A percentile compares a stretch with the other conserved stretches of the same genome.
Conservation (phyloP, 345 rosid genomes). For the Limnanthes douglasii region DNA sequence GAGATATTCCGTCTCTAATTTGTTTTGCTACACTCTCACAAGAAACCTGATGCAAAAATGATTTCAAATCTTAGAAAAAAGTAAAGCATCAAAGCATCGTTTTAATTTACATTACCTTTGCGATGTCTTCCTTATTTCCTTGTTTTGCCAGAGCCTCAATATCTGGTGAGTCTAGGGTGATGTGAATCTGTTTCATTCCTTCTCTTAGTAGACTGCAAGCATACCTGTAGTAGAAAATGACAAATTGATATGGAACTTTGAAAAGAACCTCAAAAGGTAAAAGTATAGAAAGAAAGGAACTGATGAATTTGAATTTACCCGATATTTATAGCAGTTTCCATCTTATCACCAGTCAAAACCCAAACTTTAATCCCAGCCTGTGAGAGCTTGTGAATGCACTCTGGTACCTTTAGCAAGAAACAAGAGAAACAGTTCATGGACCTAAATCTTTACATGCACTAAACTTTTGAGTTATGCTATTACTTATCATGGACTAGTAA, state of each 20-base stretch:
- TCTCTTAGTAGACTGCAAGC: conserved; percentile 69
- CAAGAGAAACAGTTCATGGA: not conserved
- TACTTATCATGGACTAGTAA: conserved; percentile 4
- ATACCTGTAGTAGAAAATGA: conserved; percentile 29
- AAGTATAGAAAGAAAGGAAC: not conserved
- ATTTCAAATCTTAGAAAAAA: conserved; percentile 4
- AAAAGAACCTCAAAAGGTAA: conserved; percentile 3
- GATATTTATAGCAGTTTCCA: conserved; percentile 83
- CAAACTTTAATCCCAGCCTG: conserved; percentile 64
- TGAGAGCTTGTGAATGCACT: conserved; percentile 67
- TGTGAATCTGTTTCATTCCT: conserved; percentile 47
- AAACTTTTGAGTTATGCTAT: not conserved
- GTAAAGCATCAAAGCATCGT: not conserved
- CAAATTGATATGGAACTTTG: conserved; percentile 6
- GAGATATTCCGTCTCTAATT: conserved; percentile 23
- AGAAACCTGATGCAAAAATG: conserved; percentile 32
- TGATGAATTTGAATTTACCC: conserved; percentile 35
- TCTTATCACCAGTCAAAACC: conserved; percentile 88
- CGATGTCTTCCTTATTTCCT: conserved; percentile 33
- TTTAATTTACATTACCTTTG: conserved; percentile 25
- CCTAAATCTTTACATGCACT: not conserved
- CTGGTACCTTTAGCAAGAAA: conserved; percentile 42
- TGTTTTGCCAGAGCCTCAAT: conserved; percentile 47
- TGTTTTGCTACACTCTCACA: conserved; percentile 35
- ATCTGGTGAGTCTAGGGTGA: conserved; percentile 53